Conservation (phyloP, 306 rosid genomes). For the Vigna nakashimae region DNA sequence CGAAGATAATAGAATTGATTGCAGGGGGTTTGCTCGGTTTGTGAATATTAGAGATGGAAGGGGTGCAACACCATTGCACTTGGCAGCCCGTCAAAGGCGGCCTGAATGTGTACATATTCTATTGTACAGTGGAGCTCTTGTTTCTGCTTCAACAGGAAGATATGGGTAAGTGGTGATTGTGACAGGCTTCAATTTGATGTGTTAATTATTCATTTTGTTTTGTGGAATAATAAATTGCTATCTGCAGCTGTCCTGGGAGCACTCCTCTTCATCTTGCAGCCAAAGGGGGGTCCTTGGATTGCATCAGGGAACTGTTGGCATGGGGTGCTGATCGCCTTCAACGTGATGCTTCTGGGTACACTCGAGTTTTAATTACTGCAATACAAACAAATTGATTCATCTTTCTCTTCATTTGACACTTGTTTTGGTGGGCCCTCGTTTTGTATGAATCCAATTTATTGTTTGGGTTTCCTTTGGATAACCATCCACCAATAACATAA, state of each 20-base stretch:
- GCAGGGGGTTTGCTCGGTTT: conserved; percentile 93
- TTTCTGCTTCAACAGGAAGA: conserved; percentile 86
- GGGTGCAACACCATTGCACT: conserved; percentile 95
- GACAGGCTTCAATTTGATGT: conserved; percentile 10
- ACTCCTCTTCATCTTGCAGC: conserved; percentile 98
- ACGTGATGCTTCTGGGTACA: conserved; percentile 92
- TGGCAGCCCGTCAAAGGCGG: conserved; percentile 88
- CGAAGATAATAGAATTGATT: conserved; percentile 26
- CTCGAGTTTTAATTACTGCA: conserved; percentile 3
- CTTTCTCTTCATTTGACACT: background rate
- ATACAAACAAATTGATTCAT: background rate
- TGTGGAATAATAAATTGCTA: conserved; percentile 44
- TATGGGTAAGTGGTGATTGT: conserved; percentile 64
- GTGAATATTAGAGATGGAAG: conserved; percentile 92
- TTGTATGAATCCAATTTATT: background rate
- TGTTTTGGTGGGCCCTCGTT: conserved; percentile 20
- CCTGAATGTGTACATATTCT: conserved; percentile 83
- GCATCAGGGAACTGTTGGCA: conserved; percentile 83
- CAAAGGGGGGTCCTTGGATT: conserved; percentile 91
- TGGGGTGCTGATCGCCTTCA: conserved; percentile 99
- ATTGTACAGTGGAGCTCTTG: conserved; percentile 89
- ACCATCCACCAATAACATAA: background rate
- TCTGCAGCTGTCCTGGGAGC: conserved; percentile 86
- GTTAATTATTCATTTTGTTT: conserved; percentile 31
- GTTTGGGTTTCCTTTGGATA: background rate